Percentiles rank a stretch among this genome's conserved stretches.
These are phyloP conservation scores for Trichoderma breve DNA, from an alignment of 2,329 filamentous ascomycete species.

Conservation along the genomic window DNA sequence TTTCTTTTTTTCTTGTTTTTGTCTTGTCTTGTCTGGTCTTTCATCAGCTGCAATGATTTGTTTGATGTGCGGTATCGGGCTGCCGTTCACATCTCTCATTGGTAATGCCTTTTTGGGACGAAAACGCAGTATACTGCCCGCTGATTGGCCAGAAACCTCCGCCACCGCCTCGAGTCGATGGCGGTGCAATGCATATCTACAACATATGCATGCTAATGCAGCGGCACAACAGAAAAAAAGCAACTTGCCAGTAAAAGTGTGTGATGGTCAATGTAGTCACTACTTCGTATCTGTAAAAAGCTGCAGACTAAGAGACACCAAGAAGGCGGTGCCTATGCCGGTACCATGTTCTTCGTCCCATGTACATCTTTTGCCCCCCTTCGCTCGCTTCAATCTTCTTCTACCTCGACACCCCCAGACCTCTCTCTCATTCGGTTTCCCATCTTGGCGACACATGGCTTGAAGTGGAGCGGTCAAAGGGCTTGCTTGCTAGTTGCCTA, in stretches of 20 bases:
- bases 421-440: not conserved
- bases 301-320: not conserved
- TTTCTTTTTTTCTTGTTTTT: not conserved
- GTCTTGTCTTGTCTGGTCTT: not conserved
- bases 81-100: not conserved
- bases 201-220: slow-evolving; percentile 3
- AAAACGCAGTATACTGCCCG: not conserved
- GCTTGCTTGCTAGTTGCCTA: not conserved
- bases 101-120: slow-evolving; percentile 15
- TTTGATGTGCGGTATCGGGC: not conserved
- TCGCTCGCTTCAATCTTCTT: not conserved
- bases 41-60: not conserved
- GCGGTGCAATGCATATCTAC: slow-evolving; percentile 8
- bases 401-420: not conserved
- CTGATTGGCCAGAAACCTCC: slow-evolving; percentile 5
- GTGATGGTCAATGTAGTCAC: not conserved
- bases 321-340: not conserved
- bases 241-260: not conserved
- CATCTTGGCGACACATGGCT: slow-evolving; percentile 20
- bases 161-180: not conserved
- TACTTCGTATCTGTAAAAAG: not conserved
- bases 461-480: slow-evolving; percentile 4
- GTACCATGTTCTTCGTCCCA: not conserved
- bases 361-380: not conserved
- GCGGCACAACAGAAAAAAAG: not conserved